These are phyloP conservation scores for Rosa lucieae DNA, from an alignment of 306 rosid genomes.

Conservation along the genomic window DNA sequence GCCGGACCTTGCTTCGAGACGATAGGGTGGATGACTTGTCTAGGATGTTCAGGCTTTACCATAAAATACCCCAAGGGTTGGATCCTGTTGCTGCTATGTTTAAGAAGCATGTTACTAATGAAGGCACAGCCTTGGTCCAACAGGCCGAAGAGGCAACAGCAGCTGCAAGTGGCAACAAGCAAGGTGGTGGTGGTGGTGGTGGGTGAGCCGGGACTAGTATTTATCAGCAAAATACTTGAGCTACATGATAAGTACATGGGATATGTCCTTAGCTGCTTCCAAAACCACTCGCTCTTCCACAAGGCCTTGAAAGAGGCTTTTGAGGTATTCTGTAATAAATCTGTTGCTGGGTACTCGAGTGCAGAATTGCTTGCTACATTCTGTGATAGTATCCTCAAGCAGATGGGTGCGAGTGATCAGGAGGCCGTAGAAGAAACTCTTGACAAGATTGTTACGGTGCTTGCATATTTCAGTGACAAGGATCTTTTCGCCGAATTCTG, in stretches of 20 bases:
- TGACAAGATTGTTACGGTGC: conserved; percentile 65
- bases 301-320: conserved; percentile 51
- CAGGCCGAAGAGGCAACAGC: conserved; percentile 58
- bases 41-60: conserved; percentile 77
- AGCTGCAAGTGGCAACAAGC: conserved; percentile 16
- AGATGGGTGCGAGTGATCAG: conserved; percentile 37
- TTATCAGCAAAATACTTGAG: conserved; percentile 57
- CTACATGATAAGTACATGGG: conserved; percentile 70
- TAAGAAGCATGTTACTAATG: conserved; percentile 69
- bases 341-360: conserved; percentile 46
- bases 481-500: conserved; percentile 45
- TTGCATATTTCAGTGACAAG: conserved; percentile 45
- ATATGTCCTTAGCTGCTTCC: conserved; percentile 56
- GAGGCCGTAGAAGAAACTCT: conserved; percentile 52
- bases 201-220: conserved; percentile 58
- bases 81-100: conserved; percentile 60
- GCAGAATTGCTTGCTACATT: conserved; percentile 43
- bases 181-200: conserved; percentile 46
- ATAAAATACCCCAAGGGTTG: conserved; percentile 58
- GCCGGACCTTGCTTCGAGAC: conserved; percentile 72
- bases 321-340: conserved; percentile 47
- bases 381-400: conserved; percentile 41
- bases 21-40: conserved; percentile 87
- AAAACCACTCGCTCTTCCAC: conserved; percentile 57
- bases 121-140: conserved; percentile 63